Conservation (phyloP, 1,139 yeast species). For the Candida labiduridarum region DNA sequence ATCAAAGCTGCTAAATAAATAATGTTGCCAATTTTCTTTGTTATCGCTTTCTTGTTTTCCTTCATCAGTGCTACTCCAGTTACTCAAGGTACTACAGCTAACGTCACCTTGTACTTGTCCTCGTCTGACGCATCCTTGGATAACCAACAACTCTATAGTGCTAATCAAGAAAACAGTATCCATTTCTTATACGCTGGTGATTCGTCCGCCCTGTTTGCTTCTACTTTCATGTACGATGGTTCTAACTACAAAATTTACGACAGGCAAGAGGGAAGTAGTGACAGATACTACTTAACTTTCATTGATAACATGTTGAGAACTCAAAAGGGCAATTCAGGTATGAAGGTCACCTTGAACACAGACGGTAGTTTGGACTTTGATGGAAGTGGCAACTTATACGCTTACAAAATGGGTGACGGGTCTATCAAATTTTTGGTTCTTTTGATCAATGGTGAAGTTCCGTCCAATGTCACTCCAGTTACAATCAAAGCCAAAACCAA, state of each 20-base stretch:
- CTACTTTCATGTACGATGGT: constrained; percentile 2
- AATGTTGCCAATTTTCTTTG: neutral
- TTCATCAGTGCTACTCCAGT: neutral
- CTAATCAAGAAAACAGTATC: neutral
- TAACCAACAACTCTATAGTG: neutral
- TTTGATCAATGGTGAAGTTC: neutral
- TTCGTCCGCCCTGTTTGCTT: neutral
- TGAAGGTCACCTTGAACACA: neutral
- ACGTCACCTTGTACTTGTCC: neutral
- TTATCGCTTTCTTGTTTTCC: neutral
- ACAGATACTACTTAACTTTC: neutral
- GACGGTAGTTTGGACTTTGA: constrained; percentile 3
- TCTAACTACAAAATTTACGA: neutral
- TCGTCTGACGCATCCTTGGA: neutral
- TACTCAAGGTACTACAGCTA: neutral
- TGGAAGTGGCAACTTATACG: constrained; percentile 1
- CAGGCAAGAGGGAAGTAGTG: neutral
- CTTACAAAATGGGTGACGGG: constrained; percentile 1
- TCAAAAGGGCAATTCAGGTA: neutral
- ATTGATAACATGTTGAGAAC: neutral
- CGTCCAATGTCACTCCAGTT: neutral
- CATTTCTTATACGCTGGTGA: constrained; percentile 3
- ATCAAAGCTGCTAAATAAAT: neutral
- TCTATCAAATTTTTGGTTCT: neutral
- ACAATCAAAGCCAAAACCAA: neutral